A percentile compares a stretch with the other conserved stretches of the same genome.
phyloP scores from a whole-genome alignment of 1,139 yeast species.

The Yamadazyma diddensiae region DNA sequence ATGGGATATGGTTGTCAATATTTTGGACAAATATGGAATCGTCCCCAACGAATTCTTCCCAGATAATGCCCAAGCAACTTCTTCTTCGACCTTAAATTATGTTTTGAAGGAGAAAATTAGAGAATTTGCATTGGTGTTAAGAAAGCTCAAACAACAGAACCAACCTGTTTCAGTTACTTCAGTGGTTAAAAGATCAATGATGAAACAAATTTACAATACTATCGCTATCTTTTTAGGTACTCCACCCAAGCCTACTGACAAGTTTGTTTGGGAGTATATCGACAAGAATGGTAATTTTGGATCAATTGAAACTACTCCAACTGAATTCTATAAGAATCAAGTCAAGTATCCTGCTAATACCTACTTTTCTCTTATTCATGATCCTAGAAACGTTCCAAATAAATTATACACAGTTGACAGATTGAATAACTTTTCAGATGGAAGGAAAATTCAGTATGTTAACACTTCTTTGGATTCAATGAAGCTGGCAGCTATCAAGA shows the following conservation, averaged over 20 bases:
- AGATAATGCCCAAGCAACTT: constrained; percentile 64
- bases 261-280: constrained; percentile 68
- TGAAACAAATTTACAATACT: constrained; percentile 60
- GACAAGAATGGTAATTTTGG: constrained; percentile 69
- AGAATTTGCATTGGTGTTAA: constrained; percentile 68
- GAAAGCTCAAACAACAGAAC: constrained; percentile 39
- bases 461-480: constrained; percentile 60
- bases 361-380: constrained; percentile 69
- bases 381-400: constrained; percentile 71
- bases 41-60: constrained; percentile 73
- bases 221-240: constrained; percentile 67
- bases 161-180: constrained; percentile 19
- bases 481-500: constrained; percentile 58
- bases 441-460: constrained; percentile 65
- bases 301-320: constrained; percentile 55
- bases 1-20: constrained; percentile 75
- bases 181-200: constrained; percentile 45
- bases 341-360: constrained; percentile 50
- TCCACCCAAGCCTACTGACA: constrained; percentile 71
- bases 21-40: constrained; percentile 73
- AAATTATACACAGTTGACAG: constrained; percentile 66
- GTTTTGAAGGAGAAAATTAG: constrained; percentile 65
- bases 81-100: constrained; percentile 55
- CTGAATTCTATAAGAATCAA: constrained; percentile 56
- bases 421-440: constrained; percentile 68